Percentiles rank a stretch among this genome's conserved stretches.
Conservation (phyloP, 2,329 filamentous ascomycete species). For the Phaeoacremonium minimum region DNA sequence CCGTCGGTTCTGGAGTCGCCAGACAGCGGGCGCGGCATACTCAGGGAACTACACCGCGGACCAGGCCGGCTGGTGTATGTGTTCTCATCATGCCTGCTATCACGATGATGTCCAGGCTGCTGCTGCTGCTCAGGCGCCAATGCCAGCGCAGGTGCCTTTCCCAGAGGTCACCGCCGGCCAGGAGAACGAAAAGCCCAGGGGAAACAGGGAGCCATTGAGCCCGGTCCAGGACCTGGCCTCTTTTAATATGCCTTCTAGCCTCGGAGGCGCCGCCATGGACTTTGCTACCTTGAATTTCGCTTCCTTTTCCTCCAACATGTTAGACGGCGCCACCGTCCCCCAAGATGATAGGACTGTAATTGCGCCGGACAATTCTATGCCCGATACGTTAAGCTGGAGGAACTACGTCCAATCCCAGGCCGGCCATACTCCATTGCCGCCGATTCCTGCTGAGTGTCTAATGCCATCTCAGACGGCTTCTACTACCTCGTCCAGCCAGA, state of each 20-base stretch:
- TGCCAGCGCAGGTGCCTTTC: slow-evolving; percentile 1
- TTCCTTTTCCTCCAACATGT: slow-evolving; percentile 27
- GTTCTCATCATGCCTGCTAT: slow-evolving; percentile 58
- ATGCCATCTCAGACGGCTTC: slow-evolving; percentile 46
- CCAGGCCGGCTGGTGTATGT: slow-evolving; percentile 55
- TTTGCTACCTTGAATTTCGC: slow-evolving; percentile 25
- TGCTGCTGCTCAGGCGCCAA: not conserved
- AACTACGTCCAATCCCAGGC: slow-evolving; percentile 34
- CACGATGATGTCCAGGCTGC: slow-evolving; percentile 42
- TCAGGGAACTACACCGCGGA: slow-evolving; percentile 26
- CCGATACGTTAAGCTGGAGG: slow-evolving; percentile 52
- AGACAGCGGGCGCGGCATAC: slow-evolving; percentile 24
- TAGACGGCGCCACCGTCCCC: slow-evolving; percentile 16
- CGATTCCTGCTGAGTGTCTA: slow-evolving; percentile 45
- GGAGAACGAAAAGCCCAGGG: slow-evolving; percentile 48
- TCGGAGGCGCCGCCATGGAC: slow-evolving; percentile 35
- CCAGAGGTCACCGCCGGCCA: slow-evolving; percentile 25
- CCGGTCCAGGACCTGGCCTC: slow-evolving; percentile 41
- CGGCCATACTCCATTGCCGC: slow-evolving; percentile 30
- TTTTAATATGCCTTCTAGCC: slow-evolving; percentile 29
- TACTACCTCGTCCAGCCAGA: slow-evolving; percentile 44
- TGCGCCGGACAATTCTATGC: slow-evolving; percentile 37
- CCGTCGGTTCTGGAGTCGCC: slow-evolving; percentile 55
- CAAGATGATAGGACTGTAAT: slow-evolving; percentile 19
- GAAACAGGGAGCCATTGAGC: slow-evolving; percentile 45